Conservation (phyloP, 345 rosid genomes). For the Nasturtium officinale region DNA sequence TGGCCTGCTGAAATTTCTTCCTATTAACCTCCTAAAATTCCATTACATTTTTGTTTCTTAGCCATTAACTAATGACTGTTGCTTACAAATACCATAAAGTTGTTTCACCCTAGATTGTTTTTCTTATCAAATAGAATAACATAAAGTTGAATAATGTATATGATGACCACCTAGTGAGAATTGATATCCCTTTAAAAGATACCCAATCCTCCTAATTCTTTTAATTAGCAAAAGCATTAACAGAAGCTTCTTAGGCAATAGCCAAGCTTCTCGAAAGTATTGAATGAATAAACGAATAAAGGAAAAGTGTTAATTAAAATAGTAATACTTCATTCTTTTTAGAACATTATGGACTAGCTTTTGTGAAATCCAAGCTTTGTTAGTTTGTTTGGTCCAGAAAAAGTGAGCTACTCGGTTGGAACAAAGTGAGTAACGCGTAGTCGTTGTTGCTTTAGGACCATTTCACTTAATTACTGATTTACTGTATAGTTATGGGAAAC, state of each 20-base stretch:
- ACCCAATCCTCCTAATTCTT: background rate
- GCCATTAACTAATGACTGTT: background rate
- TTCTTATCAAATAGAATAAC: background rate
- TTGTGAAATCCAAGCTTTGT: constrained; percentile 26
- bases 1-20: constrained; percentile 3
- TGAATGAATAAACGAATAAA: background rate
- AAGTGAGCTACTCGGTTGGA: constrained; percentile 36
- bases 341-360: background rate
- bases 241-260: background rate
- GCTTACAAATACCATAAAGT: background rate
- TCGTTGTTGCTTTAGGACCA: background rate
- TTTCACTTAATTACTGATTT: background rate
- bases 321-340: background rate
- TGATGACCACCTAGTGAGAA: constrained; percentile 10
- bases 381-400: constrained; percentile 28
- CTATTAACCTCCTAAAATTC: background rate
- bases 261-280: background rate
- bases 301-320: background rate
- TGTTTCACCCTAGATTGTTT: background rate
- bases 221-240: constrained; percentile 8
- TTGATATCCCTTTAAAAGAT: background rate
- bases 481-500: background rate
- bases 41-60: background rate
- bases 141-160: background rate
- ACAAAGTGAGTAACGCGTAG: constrained; percentile 28